These are phyloP conservation scores for Iris macrosiphon DNA, from an alignment of 106 monocot species.

Conservation along the genomic window DNA sequence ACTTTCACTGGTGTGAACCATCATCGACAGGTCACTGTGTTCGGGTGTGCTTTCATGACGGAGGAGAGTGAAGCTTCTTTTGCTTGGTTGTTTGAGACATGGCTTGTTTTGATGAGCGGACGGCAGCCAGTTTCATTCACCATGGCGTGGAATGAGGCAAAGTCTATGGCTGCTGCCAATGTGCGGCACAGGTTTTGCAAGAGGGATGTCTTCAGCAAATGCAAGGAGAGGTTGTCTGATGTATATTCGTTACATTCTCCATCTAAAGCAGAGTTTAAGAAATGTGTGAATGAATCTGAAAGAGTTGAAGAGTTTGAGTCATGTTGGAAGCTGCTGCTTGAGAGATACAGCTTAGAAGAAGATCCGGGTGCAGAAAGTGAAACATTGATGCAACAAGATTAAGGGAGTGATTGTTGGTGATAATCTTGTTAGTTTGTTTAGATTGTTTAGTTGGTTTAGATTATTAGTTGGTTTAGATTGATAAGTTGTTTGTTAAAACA, in stretches of 20 bases:
- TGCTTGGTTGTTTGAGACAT: constrained; percentile 86
- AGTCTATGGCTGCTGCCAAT: constrained; percentile 33
- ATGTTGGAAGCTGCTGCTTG: constrained; percentile 48
- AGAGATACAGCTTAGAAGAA: constrained; percentile 35
- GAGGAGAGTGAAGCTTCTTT: constrained; percentile 70
- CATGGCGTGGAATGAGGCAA: constrained; percentile 29
- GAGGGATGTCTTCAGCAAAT: constrained; percentile 50
- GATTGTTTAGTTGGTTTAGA: no score
- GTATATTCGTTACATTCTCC: constrained; percentile 31
- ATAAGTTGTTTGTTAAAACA: no score
- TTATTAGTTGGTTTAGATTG: no score
- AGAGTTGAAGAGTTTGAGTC: constrained; percentile 56
- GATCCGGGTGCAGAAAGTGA: constrained; percentile 10
- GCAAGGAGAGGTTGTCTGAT: constrained; percentile 60
- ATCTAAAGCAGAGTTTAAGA: constrained; percentile 73
- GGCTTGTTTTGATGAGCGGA: constrained; percentile 62
- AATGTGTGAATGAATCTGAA: constrained; percentile 62
- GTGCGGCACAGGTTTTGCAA: constrained; percentile 58
- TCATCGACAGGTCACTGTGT: constrained; percentile 62
- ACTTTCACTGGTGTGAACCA: constrained; percentile 89
- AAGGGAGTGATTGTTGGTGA: no score
- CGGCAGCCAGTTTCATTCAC: constrained; percentile 54
- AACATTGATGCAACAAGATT: no score
- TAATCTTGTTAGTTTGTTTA: no score
- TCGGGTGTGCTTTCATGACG: constrained; percentile 83